A percentile compares a stretch with the other conserved stretches of the same genome.
These are phyloP conservation scores for Coprinellus aureogranulatus DNA, from an alignment of 768 basidiomycete genomes.

Conservation along the genomic window DNA sequence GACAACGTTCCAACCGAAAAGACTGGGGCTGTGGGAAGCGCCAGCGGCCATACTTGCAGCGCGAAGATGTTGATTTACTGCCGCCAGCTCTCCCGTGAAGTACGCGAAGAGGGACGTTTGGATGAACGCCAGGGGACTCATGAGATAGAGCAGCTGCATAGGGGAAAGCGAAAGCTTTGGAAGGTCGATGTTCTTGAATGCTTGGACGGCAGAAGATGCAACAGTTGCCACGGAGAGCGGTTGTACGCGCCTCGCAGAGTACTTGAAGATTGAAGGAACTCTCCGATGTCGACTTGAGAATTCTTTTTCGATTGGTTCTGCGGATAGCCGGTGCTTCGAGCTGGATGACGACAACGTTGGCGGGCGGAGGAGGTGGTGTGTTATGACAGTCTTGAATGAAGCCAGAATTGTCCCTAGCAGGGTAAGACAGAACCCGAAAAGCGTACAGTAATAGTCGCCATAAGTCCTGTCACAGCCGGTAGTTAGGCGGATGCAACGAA, in stretches of 20 bases:
- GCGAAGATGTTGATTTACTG: conserved; percentile 6
- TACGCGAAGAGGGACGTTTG: conserved; percentile 81
- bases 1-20: too few species aligned
- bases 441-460: conserved; percentile 92
- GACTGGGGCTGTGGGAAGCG: too few species aligned
- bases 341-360: neutral
- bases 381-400: conserved; percentile 89
- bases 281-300: conserved; percentile 2
- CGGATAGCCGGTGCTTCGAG: neutral
- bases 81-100: conserved; percentile 73
- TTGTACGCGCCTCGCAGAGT: neutral
- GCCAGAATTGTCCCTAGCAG: conserved; percentile 89
- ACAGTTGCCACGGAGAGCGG: neutral
- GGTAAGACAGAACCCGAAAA: conserved; percentile 81
- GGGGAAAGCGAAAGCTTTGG: conserved; percentile 46
- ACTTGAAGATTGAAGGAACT: conserved; percentile 10
- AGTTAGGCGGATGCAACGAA: neutral
- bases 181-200: conserved; percentile 8
- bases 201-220: neutral
- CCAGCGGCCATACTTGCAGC: neutral
- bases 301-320: neutral
- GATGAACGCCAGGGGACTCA: conserved; percentile 89
- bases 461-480: conserved; percentile 60
- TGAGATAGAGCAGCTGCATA: conserved; percentile 82
- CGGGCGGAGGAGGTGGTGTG: conserved; percentile 62